Evolutionary conservation across 768 basidiomycete genomes (phyloP).

Genomic region (Termitomyces sp.): DNA sequence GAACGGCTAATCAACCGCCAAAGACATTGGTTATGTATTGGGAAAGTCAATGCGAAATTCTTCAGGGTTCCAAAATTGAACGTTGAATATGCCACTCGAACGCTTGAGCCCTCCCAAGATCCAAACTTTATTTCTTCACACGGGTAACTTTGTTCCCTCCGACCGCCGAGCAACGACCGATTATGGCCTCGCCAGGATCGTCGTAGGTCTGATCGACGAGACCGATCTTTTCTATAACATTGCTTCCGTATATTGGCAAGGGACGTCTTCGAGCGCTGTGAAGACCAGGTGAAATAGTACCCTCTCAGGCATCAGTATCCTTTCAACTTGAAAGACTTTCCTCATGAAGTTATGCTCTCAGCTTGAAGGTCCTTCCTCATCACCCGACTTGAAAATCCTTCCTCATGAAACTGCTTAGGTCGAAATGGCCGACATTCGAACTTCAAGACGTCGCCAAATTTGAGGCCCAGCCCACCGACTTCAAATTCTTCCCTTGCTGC

Average conservation of each 20-base stretch:
- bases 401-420: constrained; percentile 31
- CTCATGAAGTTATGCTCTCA: too few relatives aligned
- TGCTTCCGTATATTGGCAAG: background rate
- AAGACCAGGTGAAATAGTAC: background rate
- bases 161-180: background rate
- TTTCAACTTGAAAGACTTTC: constrained; percentile 22
- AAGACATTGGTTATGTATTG: background rate
- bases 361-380: constrained; percentile 24
- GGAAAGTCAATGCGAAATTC: background rate
- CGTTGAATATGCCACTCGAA: background rate
- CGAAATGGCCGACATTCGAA: constrained; percentile 29
- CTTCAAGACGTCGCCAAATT: constrained; percentile 23
- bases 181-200: too few relatives aligned
- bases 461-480: constrained; percentile 21
- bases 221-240: background rate
- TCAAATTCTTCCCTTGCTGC: constrained; percentile 31
- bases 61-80: background rate
- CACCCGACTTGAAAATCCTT: constrained; percentile 22
- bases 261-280: too few relatives aligned
- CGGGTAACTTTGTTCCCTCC: background rate
- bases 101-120: background rate
- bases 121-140: background rate
- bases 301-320: too few relatives aligned
- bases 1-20: background rate
- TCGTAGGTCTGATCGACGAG: background rate